These are phyloP conservation scores for Ogataea nitratoaversa DNA, from an alignment of 805 yeast species.

Conservation along the genomic window DNA sequence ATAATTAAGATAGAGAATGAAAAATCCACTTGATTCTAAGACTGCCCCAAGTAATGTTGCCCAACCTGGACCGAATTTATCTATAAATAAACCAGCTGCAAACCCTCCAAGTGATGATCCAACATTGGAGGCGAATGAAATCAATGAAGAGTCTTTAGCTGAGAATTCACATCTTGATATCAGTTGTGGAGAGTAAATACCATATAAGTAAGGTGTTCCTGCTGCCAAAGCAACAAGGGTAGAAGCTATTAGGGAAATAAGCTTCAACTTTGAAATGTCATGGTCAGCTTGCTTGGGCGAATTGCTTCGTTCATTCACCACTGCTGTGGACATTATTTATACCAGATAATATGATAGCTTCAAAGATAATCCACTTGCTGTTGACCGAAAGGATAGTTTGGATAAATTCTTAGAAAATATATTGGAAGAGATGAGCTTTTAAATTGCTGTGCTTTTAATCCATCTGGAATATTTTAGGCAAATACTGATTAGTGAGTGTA, in stretches of 20 bases:
- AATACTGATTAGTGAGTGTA: no score
- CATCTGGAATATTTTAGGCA: no score
- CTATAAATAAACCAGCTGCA: slow-evolving; percentile 67
- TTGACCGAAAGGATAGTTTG: no score
- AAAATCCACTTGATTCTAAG: slow-evolving; percentile 52
- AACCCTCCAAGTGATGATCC: slow-evolving; percentile 71
- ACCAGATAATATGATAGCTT: no score
- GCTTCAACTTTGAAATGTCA: slow-evolving; percentile 3
- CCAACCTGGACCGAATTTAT: slow-evolving; percentile 49
- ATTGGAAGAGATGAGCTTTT: no score
- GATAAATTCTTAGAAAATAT: no score
- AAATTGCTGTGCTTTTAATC: no score
- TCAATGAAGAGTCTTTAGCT: slow-evolving; percentile 56
- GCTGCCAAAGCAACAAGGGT: slow-evolving; percentile 57
- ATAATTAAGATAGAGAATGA: slow-evolving; percentile 45
- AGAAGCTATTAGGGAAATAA: slow-evolving; percentile 17
- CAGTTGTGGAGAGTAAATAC: slow-evolving; percentile 73
- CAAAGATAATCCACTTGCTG: no score
- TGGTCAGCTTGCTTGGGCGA: not conserved
- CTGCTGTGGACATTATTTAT: not conserved
- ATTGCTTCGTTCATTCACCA: not conserved
- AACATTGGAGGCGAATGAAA: slow-evolving; percentile 56
- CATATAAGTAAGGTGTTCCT: slow-evolving; percentile 73
- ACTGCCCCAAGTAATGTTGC: slow-evolving; percentile 55
- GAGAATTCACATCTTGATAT: slow-evolving; percentile 52